These are phyloP conservation scores for Cucumis hystrix DNA, from an alignment of 306 rosid genomes.

Conservation along the genomic window DNA sequence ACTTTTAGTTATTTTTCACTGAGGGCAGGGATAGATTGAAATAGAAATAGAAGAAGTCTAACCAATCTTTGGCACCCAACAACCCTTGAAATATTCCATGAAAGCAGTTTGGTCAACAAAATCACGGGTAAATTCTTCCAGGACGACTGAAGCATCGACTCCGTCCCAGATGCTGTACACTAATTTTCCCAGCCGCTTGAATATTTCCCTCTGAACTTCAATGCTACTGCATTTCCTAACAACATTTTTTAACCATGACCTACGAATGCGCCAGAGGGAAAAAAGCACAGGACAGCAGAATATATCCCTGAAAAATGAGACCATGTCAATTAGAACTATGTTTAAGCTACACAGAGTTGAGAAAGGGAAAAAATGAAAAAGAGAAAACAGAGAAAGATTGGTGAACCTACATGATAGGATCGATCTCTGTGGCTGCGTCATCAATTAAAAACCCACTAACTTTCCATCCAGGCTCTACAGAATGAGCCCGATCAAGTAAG, in stretches of 20 bases:
- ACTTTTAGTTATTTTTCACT: neutral
- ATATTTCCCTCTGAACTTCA: slow-evolving; percentile 79
- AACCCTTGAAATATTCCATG: slow-evolving; percentile 71
- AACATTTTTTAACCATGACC: slow-evolving; percentile 85
- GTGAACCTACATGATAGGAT: slow-evolving; percentile 62
- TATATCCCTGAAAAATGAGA: slow-evolving; percentile 48
- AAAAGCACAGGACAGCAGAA: slow-evolving; percentile 75
- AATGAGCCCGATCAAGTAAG: slow-evolving; percentile 48
- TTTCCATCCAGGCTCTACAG: slow-evolving; percentile 73
- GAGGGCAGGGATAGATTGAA: slow-evolving; percentile 5
- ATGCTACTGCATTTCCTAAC: slow-evolving; percentile 58
- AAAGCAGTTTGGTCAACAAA: slow-evolving; percentile 77
- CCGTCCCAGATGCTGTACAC: slow-evolving; percentile 63
- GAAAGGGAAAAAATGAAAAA: neutral
- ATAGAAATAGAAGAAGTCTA: slow-evolving; percentile 31
- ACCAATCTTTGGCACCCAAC: slow-evolving; percentile 94
- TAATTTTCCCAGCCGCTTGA: slow-evolving; percentile 60
- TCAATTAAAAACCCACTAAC: slow-evolving; percentile 75
- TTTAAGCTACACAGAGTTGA: neutral
- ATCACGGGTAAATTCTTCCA: slow-evolving; percentile 63
- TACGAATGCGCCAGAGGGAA: slow-evolving; percentile 83
- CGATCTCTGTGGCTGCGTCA: slow-evolving; percentile 79
- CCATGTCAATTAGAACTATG: slow-evolving; percentile 9
- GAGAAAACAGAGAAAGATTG: slow-evolving; percentile 13
- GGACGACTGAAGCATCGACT: slow-evolving; percentile 26